Evolutionary conservation across 192 early-diverging fungal species (phyloP).

Genomic region (Chytriomyces sp.): DNA sequence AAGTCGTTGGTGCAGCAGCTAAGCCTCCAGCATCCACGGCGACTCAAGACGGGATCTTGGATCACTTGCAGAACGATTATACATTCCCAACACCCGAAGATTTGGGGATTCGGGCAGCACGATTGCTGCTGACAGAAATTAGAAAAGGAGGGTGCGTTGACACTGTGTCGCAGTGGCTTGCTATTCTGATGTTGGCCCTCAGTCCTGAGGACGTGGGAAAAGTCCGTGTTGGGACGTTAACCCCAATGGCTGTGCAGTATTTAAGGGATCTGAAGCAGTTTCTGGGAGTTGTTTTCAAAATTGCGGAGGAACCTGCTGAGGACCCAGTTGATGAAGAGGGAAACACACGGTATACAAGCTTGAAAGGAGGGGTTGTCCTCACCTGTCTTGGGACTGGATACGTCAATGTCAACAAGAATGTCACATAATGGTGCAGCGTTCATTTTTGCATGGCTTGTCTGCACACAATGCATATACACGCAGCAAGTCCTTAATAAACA

Average conservation of each 20-base stretch:
- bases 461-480: no score
- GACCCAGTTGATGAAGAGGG: conserved; percentile 64
- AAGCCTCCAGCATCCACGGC: not conserved
- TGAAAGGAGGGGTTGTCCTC: conserved; percentile 72
- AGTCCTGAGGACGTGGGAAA: conserved; percentile 94
- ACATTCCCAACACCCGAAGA: conserved; percentile 85
- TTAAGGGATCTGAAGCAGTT: conserved; percentile 88
- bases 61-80: conserved; percentile 54
- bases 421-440: conserved; percentile 31
- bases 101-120: conserved; percentile 77
- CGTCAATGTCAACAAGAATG: conserved; percentile 84
- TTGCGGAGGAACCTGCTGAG: conserved; percentile 51
- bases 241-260: conserved; percentile 91
- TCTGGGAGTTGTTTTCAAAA: conserved; percentile 92
- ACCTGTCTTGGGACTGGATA: conserved; percentile 90
- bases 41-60: conserved; percentile 18
- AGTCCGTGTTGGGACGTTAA: conserved; percentile 81
- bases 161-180: conserved; percentile 84
- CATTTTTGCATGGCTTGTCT: no score
- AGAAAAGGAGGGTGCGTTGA: conserved; percentile 88
- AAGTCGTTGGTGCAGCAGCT: conserved; percentile 3
- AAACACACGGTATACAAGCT: not conserved
- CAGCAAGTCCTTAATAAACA: no score
- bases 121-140: conserved; percentile 84
- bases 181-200: conserved; percentile 83